Evolutionary conservation across 352 stramenopile species (phyloP).

Genomic region (Phytophthora syringae): DNA sequence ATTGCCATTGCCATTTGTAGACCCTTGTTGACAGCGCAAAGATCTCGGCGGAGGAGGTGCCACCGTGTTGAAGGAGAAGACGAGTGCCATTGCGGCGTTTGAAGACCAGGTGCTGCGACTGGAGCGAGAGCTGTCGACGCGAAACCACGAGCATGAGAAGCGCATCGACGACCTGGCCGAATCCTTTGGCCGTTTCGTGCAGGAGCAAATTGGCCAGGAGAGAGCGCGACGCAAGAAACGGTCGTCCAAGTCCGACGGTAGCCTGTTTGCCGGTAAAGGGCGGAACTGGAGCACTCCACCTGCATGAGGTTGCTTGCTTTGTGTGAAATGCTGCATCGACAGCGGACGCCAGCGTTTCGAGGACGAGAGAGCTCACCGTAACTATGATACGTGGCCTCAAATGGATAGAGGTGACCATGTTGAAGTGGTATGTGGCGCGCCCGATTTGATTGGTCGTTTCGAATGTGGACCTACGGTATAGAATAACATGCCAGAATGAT

Average conservation of each 20-base stretch:
- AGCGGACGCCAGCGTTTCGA: background rate
- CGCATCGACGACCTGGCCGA: conserved; percentile 61
- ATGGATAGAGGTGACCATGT: background rate
- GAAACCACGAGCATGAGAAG: conserved; percentile 59
- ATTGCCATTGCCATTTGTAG: conserved; percentile 6
- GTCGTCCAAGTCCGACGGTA: conserved; percentile 6
- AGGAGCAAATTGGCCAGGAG: conserved; percentile 59
- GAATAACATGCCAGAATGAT: background rate
- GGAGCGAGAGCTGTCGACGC: conserved; percentile 46
- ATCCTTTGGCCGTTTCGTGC: conserved; percentile 58
- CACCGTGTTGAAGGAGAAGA: conserved; percentile 42
- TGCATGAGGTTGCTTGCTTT: background rate
- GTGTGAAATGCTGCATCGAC: background rate
- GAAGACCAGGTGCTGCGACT: conserved; percentile 52
- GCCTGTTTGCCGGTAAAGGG: conserved; percentile 1
- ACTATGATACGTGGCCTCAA: background rate
- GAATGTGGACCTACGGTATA: background rate
- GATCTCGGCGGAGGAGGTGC: conserved; percentile 34
- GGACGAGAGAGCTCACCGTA: background rate
- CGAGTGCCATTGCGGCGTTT: conserved; percentile 31
- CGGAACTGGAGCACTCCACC: background rate
- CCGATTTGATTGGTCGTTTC: background rate
- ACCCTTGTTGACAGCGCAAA: conserved; percentile 37
- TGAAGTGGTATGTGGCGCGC: background rate
- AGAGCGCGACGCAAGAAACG: conserved; percentile 45